Conservation (phyloP, 1,139 yeast species). For the Candida anutae region DNA sequence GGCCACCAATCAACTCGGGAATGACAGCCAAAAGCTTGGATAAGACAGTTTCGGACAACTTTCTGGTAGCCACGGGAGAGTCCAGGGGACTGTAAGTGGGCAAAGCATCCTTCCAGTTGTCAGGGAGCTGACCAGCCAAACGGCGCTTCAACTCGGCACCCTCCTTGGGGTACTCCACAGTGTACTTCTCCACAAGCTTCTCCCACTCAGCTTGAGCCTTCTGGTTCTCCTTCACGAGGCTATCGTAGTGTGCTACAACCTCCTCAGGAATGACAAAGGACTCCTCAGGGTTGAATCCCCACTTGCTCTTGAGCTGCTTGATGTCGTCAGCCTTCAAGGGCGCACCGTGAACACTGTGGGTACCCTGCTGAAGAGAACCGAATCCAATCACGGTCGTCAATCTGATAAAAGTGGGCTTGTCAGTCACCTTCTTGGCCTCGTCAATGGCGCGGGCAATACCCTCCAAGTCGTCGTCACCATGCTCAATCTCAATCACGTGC, state of each 20-base stretch:
- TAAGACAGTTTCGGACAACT: conserved; percentile 81
- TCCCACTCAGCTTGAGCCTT: conserved; percentile 73
- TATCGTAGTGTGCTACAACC: conserved; percentile 64
- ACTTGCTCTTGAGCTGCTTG: conserved; percentile 73
- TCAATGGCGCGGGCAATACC: conserved; percentile 70
- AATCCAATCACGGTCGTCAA: conserved; percentile 88
- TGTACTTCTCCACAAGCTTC: conserved; percentile 51
- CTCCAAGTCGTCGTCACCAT: conserved; percentile 76
- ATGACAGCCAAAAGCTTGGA: conserved; percentile 53
- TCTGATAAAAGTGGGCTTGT: conserved; percentile 89
- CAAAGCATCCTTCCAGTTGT: conserved; percentile 68
- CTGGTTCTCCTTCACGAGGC: conserved; percentile 50
- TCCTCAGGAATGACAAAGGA: conserved; percentile 75
- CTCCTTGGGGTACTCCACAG: conserved; percentile 64
- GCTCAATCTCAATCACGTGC: conserved; percentile 71
- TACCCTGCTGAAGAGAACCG: conserved; percentile 83
- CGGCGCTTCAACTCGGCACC: conserved; percentile 84
- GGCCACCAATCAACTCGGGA: conserved; percentile 95
- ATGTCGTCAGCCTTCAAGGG: conserved; percentile 94
- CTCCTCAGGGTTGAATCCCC: conserved; percentile 87
- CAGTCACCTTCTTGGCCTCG: conserved; percentile 54
- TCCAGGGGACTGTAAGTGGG: conserved; percentile 79
- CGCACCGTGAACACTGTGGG: conserved; percentile 94
- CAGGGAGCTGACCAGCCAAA: conserved; percentile 74
- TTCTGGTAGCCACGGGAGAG: conserved; percentile 88